Evolutionary conservation across 805 yeast genomes (phyloP).

Genomic region (Alloascoidea africana): DNA sequence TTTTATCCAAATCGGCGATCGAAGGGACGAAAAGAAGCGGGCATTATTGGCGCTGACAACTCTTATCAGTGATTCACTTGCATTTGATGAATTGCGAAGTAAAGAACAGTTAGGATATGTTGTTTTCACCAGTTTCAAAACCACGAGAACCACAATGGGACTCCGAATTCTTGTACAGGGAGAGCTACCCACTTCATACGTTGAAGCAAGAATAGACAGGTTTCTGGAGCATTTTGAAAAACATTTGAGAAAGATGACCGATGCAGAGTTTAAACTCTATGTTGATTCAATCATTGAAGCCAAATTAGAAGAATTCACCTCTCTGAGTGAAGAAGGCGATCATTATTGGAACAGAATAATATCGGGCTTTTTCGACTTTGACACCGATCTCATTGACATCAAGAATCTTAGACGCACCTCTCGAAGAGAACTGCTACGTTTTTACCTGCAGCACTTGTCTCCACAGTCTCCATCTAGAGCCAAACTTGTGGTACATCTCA

Average conservation of each 20-base stretch:
- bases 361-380: constrained; percentile 69
- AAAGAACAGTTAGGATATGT: constrained; percentile 92
- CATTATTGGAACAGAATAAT: constrained; percentile 54
- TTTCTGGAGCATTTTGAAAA: constrained; percentile 36
- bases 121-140: constrained; percentile 64
- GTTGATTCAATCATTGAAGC: constrained; percentile 52
- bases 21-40: constrained; percentile 25
- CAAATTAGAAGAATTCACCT: constrained; percentile 59
- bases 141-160: constrained; percentile 59
- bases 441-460: constrained; percentile 31
- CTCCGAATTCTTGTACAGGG: constrained; percentile 70
- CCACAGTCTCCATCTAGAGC: constrained; percentile 21
- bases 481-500: constrained; percentile 41
- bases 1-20: constrained; percentile 48
- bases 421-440: constrained; percentile 39
- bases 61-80: constrained; percentile 72
- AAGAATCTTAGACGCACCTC: constrained; percentile 35
- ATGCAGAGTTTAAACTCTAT: constrained; percentile 52
- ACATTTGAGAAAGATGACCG: constrained; percentile 33
- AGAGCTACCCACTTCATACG: constrained; percentile 58
- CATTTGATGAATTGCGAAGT: constrained; percentile 80
- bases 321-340: constrained; percentile 59
- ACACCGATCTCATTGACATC: constrained; percentile 40
- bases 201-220: constrained; percentile 61
- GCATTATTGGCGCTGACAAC: constrained; percentile 49